Base-by-base conservation (phyloP, 2,329 filamentous ascomycete genomes). In the Neonectria magnoliae region DNA sequence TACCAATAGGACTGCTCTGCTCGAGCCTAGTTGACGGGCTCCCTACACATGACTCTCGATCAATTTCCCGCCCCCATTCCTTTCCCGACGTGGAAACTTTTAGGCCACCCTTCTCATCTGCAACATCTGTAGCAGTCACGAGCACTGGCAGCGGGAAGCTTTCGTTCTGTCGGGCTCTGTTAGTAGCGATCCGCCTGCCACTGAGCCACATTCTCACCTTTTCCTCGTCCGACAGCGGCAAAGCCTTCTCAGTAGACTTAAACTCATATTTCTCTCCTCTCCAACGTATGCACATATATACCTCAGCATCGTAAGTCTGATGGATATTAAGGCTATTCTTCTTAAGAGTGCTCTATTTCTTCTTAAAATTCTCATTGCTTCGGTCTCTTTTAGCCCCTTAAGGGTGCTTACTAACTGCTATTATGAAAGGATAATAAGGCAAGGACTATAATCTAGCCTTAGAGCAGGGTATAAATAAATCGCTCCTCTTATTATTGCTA, bases 261-360 rank as follows among this genome's bases (percentile, higher is more conserved):
- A 68, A 68, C 57, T 68, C 54, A 42, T 64, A 65, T 20, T 61
- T 68, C 29, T 68, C 27, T 5, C 65, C 54, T 29, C 57, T 65
- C 11, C 50, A 58, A 13, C 55, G 58, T 16, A 65, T 58, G 18
- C 57, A 62, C 10, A 67, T 50, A 25, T 65, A 67, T 42, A 68
- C 48, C 41, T 66, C 57, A 29, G 66, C 53, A 36, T 61, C 41
- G n/a, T 66, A 66, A 50, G 27, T 22, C 47, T 56, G 18, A 38
- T 68, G 31, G 29, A 65, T 57, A 41, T 20, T 48, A 14, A 65
- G 41, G 47, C 62, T 22, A 14, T 61, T 65, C 9, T 65, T 65
- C 57, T 65, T 57, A 5, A 61, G 38, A 27, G 47, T 65, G 31
- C 29, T 53, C 53, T 10, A 61, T 61, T 54, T 61, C 53, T 61